phyloP scores from a whole-genome alignment of 2,329 filamentous ascomycete species.

The Polychaeton citri region DNA sequence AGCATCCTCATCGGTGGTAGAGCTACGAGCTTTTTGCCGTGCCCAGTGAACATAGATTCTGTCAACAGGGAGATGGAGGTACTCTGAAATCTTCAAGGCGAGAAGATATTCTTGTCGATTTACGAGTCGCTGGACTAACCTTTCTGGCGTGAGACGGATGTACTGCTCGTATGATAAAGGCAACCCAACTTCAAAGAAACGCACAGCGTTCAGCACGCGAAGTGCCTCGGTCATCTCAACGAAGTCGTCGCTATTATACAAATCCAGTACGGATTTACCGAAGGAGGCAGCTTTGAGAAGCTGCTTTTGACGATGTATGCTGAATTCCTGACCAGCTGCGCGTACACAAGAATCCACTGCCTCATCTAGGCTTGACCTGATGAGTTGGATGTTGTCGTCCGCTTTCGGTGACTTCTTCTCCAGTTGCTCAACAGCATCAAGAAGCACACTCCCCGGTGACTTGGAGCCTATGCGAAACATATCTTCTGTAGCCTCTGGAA shows the following conservation, averaged over 20 bases:
- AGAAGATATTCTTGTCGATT: slow-evolving; percentile 85
- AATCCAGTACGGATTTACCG: slow-evolving; percentile 89
- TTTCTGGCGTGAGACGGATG: slow-evolving; percentile 76
- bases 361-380: slow-evolving; percentile 73
- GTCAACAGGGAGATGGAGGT: slow-evolving; percentile 73
- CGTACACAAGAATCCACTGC: slow-evolving; percentile 90
- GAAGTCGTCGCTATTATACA: slow-evolving; percentile 97
- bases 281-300: slow-evolving; percentile 94
- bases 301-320: slow-evolving; percentile 83
- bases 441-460: slow-evolving; percentile 77
- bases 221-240: slow-evolving; percentile 96
- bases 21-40: slow-evolving; percentile 78
- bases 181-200: slow-evolving; percentile 81
- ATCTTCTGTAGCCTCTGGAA: slow-evolving; percentile 56
- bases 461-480: slow-evolving; percentile 83
- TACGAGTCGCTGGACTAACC: slow-evolving; percentile 71
- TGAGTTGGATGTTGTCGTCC: slow-evolving; percentile 93
- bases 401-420: slow-evolving; percentile 93
- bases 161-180: slow-evolving; percentile 92
- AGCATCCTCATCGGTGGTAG: slow-evolving; percentile 72
- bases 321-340: slow-evolving; percentile 86
- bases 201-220: slow-evolving; percentile 80
- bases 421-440: slow-evolving; percentile 83
- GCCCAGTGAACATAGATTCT: slow-evolving; percentile 96
- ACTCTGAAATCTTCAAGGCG: slow-evolving; percentile 76